Conservation (phyloP, 2,329 filamentous ascomycete genomes). For the Colletotrichum plurivorum region DNA sequence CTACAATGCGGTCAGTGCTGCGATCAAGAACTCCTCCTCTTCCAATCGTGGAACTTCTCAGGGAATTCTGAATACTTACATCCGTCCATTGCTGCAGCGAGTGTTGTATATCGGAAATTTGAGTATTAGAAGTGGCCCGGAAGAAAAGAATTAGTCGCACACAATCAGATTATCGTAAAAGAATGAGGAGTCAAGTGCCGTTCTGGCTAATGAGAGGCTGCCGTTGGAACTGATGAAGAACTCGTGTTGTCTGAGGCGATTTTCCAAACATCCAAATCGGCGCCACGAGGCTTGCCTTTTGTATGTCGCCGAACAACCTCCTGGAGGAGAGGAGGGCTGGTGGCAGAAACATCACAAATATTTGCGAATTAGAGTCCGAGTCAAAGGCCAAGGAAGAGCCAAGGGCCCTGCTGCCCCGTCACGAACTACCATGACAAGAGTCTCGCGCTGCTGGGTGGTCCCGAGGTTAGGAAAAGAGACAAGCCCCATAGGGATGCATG, state of each 20-base stretch:
- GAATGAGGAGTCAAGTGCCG: background rate
- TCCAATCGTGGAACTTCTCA: background rate
- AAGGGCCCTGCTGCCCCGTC: slow-evolving; percentile 14
- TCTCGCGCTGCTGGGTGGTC: background rate
- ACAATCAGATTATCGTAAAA: slow-evolving; percentile 2
- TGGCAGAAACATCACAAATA: slow-evolving; percentile 15
- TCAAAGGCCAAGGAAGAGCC: slow-evolving; percentile 1
- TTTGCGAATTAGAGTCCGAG: slow-evolving; percentile 8
- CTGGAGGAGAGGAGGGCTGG: background rate
- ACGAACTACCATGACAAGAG: slow-evolving; percentile 16
- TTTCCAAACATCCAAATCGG: slow-evolving; percentile 1
- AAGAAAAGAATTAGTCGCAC: background rate
- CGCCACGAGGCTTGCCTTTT: slow-evolving; percentile 33
- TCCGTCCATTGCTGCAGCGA: slow-evolving; percentile 36
- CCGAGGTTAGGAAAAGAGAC: background rate
- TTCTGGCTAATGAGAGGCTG: slow-evolving; percentile 3
- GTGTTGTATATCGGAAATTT: no score
- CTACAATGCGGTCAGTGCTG: slow-evolving; percentile 52
- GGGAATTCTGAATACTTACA: slow-evolving; percentile 23
- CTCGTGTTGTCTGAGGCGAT: slow-evolving; percentile 6
- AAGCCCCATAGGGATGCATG: slow-evolving; percentile 41
- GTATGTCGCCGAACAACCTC: slow-evolving; percentile 36
- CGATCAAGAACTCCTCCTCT: background rate
- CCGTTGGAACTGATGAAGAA: slow-evolving; percentile 8
- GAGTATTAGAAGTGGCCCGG: background rate